Conservation (phyloP, 148 eudicot species). For the Vaccinium macrocarpon region DNA sequence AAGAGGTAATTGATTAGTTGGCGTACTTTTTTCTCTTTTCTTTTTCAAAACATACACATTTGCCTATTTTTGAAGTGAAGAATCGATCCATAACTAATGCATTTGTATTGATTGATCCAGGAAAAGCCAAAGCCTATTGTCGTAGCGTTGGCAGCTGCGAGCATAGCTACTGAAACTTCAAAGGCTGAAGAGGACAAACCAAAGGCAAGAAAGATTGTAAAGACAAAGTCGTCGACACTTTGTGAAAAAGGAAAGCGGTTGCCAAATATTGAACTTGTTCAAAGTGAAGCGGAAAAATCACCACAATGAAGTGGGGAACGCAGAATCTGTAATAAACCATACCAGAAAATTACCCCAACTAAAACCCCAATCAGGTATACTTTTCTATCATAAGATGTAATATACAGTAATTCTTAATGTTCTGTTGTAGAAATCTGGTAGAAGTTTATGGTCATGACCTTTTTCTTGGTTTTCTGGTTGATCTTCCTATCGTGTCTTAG, state of each 20-base stretch:
- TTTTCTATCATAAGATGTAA: too few relatives aligned
- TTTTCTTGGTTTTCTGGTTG: too few relatives aligned
- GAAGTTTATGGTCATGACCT: too few relatives aligned
- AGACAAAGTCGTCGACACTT: background rate
- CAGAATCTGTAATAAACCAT: too few relatives aligned
- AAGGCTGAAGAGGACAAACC: background rate
- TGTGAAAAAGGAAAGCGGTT: background rate
- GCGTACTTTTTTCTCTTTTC: too few relatives aligned
- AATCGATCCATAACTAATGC: background rate
- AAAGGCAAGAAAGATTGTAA: background rate
- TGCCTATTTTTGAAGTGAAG: background rate
- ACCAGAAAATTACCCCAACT: too few relatives aligned
- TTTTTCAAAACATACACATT: background rate
- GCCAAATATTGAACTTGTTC: background rate
- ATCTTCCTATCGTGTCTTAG: too few relatives aligned
- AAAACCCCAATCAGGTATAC: too few relatives aligned
- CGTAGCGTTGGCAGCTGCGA: too few relatives aligned
- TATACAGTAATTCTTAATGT: too few relatives aligned
- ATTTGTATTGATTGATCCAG: background rate
- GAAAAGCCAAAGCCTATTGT: background rate
- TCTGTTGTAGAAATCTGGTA: too few relatives aligned
- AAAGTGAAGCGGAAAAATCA: background rate
- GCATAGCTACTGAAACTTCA: background rate
- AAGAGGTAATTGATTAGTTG: too few relatives aligned
- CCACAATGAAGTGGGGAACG: background rate